These are phyloP conservation scores for Eustoma russellianum DNA, from an alignment of 257 asterid species.

Conservation along the genomic window DNA sequence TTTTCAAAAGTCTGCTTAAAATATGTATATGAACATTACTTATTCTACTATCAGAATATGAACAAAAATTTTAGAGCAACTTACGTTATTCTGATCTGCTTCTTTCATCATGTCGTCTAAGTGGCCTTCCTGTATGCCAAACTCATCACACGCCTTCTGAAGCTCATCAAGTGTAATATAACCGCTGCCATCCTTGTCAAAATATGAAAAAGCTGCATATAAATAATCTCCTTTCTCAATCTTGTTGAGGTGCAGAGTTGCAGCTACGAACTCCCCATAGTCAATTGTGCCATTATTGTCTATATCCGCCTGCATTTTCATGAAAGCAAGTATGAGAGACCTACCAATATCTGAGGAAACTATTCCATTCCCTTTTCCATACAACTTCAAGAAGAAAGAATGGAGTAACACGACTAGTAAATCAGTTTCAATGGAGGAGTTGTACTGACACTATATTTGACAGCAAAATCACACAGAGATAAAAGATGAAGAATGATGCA, in stretches of 20 bases:
- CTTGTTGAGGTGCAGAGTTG: conserved; percentile 83
- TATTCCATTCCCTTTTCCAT: too few relatives aligned
- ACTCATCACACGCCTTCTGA: conserved; percentile 74
- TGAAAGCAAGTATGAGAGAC: not conserved
- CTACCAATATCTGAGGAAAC: too few relatives aligned
- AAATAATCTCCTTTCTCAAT: conserved; percentile 68
- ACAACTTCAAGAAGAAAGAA: too few relatives aligned
- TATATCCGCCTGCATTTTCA: conserved; percentile 60
- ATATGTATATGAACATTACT: too few relatives aligned
- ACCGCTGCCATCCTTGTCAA: conserved; percentile 85
- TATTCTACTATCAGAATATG: too few relatives aligned
- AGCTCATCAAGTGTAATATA: conserved; percentile 78
- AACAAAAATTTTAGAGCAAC: not conserved
- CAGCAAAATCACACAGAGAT: too few relatives aligned
- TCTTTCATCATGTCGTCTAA: conserved; percentile 73
- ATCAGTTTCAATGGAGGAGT: too few relatives aligned
- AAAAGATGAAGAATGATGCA: too few relatives aligned
- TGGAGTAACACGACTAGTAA: too few relatives aligned
- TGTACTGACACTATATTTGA: too few relatives aligned
- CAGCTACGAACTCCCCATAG: conserved; percentile 84
- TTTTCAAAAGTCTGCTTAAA: not conserved
- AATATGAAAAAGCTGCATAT: conserved; percentile 73
- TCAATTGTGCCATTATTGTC: conserved; percentile 88
- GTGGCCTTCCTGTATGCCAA: conserved; percentile 54
- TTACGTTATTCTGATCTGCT: conserved; percentile 78